Evolutionary conservation across 352 stramenopile species (phyloP), one percentile per base, ranked within the genome.

Genomic region (Hyphochytrium catenoides): DNA sequence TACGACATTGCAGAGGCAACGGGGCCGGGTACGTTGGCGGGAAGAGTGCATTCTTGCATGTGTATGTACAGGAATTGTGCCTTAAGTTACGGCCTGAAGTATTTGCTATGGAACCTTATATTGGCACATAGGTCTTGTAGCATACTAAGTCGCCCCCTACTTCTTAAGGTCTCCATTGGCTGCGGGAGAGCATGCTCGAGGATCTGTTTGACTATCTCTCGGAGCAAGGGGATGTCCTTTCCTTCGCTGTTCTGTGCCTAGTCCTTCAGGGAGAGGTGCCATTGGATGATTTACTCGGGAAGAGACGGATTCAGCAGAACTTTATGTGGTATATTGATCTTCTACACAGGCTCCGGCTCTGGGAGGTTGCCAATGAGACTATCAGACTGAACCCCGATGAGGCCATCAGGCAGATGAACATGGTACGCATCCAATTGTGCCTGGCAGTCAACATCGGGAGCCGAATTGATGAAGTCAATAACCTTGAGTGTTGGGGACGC

Each of bases 261-360:
- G 64, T 81, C 12, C 58, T 78, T 16, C 57, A 54, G 16, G 64
- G 64, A 40, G 49, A 78, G n/a, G 50, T 52, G 16, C 77, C 52
- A 21, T 60, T 85, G 4, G 69, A 84, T 34, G 61, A 77, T 19
- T 39, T 76, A 12, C 78, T 86, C 61, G 63, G 61, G 19, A 81
- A 78, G 36, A 50, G 57, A 20, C 81, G 65, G 67, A 36, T 89
- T 26, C 74, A 89, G 50, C 74, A 86, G 32, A 78, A 76, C 33
- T 78, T 76, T 36, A 85, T 85, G 70, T 68, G 82, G 43, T 85
- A 85, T 44, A 78, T 85, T 34, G 39, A 85, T 39, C 43, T 85
- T 17, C 55, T 82, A 4, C 70, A 85, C 39, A 67, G 82, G 31
- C 40, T 87, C 17, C 68, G 59, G n/a, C 73, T 87, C 33, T 89